These are phyloP conservation scores for Taphrina communis DNA, from an alignment of 1,139 yeast species.

Conservation along the genomic window DNA sequence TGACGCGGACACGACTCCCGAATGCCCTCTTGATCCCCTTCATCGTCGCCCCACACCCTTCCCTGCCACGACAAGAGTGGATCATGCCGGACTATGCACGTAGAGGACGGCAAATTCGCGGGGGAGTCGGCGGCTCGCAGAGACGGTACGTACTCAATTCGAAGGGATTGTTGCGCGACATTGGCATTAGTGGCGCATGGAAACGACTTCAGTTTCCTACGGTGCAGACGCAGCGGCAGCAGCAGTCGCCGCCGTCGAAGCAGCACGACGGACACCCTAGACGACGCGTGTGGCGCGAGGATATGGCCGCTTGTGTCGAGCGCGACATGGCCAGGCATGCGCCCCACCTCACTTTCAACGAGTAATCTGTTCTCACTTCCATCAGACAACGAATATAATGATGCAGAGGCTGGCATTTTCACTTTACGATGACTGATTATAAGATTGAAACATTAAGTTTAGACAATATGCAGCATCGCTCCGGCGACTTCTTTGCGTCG, in stretches of 20 bases:
- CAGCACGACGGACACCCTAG: background rate
- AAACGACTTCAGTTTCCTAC: constrained; percentile 13
- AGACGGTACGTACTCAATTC: constrained; percentile 19
- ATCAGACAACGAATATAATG: background rate
- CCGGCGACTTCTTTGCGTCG: background rate
- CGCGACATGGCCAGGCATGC: constrained; percentile 27
- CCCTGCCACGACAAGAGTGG: constrained; percentile 21
- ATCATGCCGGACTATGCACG: constrained; percentile 28
- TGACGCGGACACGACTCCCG: constrained; percentile 22
- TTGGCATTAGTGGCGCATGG: constrained; percentile 21
- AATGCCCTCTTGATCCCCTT: constrained; percentile 24
- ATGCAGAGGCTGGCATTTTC: background rate
- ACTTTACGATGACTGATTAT: background rate
- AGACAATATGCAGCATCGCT: constrained; percentile 4
- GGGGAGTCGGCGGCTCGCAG: background rate
- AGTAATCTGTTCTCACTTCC: background rate
- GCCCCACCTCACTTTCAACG: constrained; percentile 8
- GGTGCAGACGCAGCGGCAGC: too few species aligned
- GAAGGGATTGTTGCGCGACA: constrained; percentile 1
- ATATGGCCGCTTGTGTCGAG: constrained; percentile 27
- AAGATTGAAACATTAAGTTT: background rate
- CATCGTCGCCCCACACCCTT: constrained; percentile 15
- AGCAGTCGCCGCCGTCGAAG: background rate
- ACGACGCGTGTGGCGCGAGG: constrained; percentile 29
- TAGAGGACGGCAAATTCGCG: too few species aligned